These are phyloP conservation scores for Sporothrix dimorphospora DNA, from an alignment of 2,329 filamentous ascomycete species.

Conservation along the genomic window DNA sequence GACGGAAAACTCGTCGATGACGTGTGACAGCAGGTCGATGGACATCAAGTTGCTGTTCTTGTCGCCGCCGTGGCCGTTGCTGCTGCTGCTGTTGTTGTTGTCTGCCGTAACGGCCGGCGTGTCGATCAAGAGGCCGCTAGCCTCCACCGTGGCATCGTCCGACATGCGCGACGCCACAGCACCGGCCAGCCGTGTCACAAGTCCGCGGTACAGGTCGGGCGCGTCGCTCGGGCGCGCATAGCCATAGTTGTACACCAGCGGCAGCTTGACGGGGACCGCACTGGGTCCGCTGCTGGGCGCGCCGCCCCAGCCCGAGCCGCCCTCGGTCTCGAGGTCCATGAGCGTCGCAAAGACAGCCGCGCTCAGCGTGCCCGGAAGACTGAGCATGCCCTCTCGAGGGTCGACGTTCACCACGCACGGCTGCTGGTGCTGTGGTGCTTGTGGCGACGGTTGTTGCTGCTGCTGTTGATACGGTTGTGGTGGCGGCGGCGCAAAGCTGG, in stretches of 20 bases:
- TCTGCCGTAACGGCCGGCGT: constrained; percentile 71
- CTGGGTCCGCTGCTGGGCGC: constrained; percentile 91
- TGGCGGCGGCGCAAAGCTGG: background rate
- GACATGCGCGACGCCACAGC: constrained; percentile 76
- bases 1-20: constrained; percentile 66
- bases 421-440: constrained; percentile 50
- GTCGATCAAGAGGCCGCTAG: constrained; percentile 83
- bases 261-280: constrained; percentile 85
- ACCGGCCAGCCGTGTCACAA: constrained; percentile 76
- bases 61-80: background rate
- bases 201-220: constrained; percentile 69
- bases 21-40: constrained; percentile 79
- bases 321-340: constrained; percentile 77
- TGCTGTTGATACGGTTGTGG: background rate
- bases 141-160: constrained; percentile 71
- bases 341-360: constrained; percentile 85
- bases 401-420: constrained; percentile 85
- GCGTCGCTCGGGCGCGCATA: constrained; percentile 73
- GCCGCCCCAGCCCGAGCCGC: constrained; percentile 78
- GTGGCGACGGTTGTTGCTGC: background rate
- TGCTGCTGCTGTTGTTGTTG: background rate
- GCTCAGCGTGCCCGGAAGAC: constrained; percentile 78
- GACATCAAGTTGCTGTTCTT: constrained; percentile 48
- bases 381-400: constrained; percentile 76
- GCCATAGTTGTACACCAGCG: constrained; percentile 88